Conservation (phyloP, 257 asterid species). For the Solanum clarkiae region DNA sequence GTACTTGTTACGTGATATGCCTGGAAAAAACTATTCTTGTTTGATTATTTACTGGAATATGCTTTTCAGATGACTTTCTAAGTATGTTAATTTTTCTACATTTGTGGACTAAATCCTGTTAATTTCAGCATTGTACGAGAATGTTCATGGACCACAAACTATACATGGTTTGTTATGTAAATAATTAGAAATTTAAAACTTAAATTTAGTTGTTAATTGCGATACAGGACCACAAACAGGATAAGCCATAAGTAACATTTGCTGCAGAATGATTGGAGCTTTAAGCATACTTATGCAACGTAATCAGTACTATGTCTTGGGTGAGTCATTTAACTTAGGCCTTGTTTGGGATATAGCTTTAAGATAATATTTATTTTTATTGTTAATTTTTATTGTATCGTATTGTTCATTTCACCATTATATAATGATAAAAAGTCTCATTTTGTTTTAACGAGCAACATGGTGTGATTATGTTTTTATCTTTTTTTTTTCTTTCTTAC, state of each 20-base stretch:
- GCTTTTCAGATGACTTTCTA: background rate
- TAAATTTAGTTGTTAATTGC: background rate
- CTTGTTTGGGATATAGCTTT: background rate
- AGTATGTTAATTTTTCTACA: background rate
- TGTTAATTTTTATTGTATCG: too few species aligned
- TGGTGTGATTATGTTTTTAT: background rate
- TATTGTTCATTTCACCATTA: background rate
- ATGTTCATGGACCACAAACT: constrained; percentile 4
- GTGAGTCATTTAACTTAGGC: background rate
- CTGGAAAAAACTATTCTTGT: background rate
- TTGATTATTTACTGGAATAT: background rate
- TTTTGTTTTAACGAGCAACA: too few species aligned
- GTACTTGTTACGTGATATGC: background rate
- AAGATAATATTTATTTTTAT: too few species aligned
- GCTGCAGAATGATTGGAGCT: constrained; percentile 28
- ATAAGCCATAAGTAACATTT: constrained; percentile 36
- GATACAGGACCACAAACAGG: constrained; percentile 10
- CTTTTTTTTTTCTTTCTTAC: background rate
- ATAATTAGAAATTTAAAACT: background rate
- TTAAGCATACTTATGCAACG: background rate
- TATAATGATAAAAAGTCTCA: background rate
- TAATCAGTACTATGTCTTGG: background rate
- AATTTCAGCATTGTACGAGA: background rate
- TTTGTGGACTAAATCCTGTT: background rate
- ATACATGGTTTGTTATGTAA: background rate